Evolutionary conservation across 352 stramenopile genomes (phyloP), one percentile per base, ranked within the genome.

Genomic region (Plasmopara viticola): DNA sequence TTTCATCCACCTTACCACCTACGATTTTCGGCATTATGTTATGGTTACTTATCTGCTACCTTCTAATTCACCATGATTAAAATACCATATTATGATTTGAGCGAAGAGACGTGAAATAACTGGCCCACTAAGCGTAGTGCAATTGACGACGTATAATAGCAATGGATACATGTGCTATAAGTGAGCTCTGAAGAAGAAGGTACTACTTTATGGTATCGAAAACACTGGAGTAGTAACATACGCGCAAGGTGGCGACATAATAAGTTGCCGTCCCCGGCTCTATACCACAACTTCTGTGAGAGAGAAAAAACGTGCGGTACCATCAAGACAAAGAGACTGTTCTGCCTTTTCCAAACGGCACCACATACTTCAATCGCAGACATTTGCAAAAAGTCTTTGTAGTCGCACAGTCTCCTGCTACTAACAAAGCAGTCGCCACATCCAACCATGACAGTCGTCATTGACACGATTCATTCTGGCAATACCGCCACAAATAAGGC

Each of bases 391-490:
- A 17, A 38, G 42, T n/a, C 39, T 18, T 38, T 37, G 34, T 47
- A 18, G 47, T 62, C 25, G 13, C 34, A 9, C 9, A 9, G 37
- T 52, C 48, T 52, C 37, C 10, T 2, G 10, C 31, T 12, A 35
- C 31, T 12, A 12, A 35, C 31, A 12, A 35, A 35, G 31, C 31
- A 35, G 10, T 35, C 10, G n/a, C 6, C 29, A 13, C 1, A 52
- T 31, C 15, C 35, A n/a, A 56, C 37, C 9, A 70, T 70, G 62
- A 39, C 64, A 6, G 38, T 70, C 20, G 57, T 70, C 9, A 37
- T 67, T 10, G 53, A 70, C 56, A 72, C 56, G 37, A 64, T 66
- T 18, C 56, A 68, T 18, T 58, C 53, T 14, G 30, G 58, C 14
- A 66, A 48, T 33, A 58, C 50, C 20, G 47, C 57, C 31, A 64